Evolutionary conservation across 352 stramenopile species (phyloP).

Genomic region (Pythium volutum): DNA sequence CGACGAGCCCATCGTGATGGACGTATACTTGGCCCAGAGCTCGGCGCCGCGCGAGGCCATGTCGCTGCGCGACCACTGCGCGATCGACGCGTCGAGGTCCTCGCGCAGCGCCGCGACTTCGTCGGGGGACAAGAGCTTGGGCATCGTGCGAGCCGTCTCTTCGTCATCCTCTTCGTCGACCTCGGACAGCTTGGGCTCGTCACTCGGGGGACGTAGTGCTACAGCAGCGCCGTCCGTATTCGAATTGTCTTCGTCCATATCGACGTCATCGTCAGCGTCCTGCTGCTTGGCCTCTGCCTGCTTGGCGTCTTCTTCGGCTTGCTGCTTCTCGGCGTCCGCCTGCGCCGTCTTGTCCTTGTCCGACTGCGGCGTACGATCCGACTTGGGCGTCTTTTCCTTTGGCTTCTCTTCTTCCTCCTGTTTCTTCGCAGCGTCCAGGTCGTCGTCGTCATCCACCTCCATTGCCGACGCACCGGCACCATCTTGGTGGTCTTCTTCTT

Average conservation of each 20-base stretch:
- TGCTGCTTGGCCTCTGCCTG: constrained; percentile 2
- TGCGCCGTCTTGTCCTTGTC: constrained; percentile 23
- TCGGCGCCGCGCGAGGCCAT: constrained; percentile 52
- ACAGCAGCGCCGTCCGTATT: constrained; percentile 7
- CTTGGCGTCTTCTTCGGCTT: neutral
- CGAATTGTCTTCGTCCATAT: constrained; percentile 22
- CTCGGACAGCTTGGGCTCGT: constrained; percentile 18
- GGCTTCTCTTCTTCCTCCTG: constrained; percentile 23
- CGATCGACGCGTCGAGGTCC: constrained; percentile 78
- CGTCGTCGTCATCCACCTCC: constrained; percentile 64
- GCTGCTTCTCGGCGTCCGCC: constrained; percentile 12
- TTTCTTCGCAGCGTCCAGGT: constrained; percentile 20
- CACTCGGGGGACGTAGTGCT: constrained; percentile 5
- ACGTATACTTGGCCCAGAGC: constrained; percentile 92
- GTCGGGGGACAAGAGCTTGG: constrained; percentile 49
- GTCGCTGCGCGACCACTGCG: constrained; percentile 49
- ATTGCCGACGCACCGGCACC: constrained; percentile 48
- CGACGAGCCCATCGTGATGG: constrained; percentile 90
- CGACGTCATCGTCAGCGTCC: constrained; percentile 15
- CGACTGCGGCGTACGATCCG: constrained; percentile 10
- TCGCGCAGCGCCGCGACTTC: constrained; percentile 74
- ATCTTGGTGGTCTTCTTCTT: constrained; percentile 31
- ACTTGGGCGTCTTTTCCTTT: constrained; percentile 19
- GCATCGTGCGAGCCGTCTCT: constrained; percentile 27
- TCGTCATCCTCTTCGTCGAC: constrained; percentile 40